These are phyloP conservation scores for Kalaharituber pfeilii DNA, from an alignment of 2,329 filamentous ascomycete genomes.

Conservation along the genomic window DNA sequence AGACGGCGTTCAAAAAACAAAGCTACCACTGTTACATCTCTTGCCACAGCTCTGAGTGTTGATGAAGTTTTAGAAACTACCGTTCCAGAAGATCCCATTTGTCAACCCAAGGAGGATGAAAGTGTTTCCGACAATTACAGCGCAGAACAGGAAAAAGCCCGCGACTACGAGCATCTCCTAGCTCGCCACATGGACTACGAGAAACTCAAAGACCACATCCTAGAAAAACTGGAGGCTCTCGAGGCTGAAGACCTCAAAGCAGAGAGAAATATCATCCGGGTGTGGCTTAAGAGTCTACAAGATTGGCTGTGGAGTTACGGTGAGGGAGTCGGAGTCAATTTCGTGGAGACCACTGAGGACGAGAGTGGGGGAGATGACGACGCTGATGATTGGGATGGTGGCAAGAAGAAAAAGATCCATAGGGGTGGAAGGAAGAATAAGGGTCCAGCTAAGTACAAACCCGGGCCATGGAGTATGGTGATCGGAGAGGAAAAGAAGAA, in stretches of 20 bases:
- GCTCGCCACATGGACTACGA: too few species aligned
- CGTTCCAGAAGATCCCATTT: too few species aligned
- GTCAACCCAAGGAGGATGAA: too few species aligned
- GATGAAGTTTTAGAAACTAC: too few species aligned
- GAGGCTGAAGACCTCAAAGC: background rate
- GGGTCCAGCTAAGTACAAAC: too few species aligned
- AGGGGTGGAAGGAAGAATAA: background rate
- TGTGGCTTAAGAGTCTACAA: background rate
- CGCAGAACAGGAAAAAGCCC: too few species aligned
- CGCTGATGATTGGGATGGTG: background rate
- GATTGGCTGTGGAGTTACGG: background rate
- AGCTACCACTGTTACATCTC: too few species aligned
- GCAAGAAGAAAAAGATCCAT: background rate
- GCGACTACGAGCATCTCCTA: too few species aligned
- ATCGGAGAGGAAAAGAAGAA: background rate
- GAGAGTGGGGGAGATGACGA: background rate
- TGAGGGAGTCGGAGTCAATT: background rate
- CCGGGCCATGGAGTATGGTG: background rate
- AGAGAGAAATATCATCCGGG: background rate
- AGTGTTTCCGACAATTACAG: too few species aligned
- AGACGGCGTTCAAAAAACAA: too few species aligned
- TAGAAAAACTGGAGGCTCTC: background rate
- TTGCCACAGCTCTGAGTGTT: too few species aligned
- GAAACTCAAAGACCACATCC: background rate
- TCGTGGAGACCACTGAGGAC: background rate